These are phyloP conservation scores for Entamoeba invadens DNA, from an alignment of 208 protist genomes.

Conservation along the genomic window DNA sequence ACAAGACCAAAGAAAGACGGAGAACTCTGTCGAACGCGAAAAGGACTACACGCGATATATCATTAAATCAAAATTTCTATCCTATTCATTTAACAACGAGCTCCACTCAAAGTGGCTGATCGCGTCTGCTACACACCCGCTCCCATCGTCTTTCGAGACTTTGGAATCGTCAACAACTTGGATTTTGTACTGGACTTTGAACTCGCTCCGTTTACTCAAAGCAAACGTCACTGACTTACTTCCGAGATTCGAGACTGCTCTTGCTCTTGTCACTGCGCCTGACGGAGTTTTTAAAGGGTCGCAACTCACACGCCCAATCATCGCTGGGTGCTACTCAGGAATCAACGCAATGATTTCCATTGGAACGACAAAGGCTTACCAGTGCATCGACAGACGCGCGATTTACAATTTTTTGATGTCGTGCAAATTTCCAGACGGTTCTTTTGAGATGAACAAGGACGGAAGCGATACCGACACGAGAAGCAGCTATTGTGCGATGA, in stretches of 20 bases:
- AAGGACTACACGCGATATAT: background rate
- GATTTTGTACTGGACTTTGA: background rate
- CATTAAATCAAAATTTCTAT: background rate
- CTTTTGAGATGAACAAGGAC: conserved; percentile 57
- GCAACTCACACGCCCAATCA: background rate
- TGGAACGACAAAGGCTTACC: background rate
- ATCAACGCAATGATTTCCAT: background rate
- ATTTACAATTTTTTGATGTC: background rate
- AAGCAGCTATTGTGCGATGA: conserved; percentile 57
- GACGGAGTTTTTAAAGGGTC: background rate
- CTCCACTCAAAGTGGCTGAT: background rate
- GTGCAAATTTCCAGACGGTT: conserved; percentile 24
- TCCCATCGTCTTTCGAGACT: background rate
- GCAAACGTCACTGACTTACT: background rate
- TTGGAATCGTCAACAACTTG: background rate
- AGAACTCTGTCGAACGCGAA: background rate
- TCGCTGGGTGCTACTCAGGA: background rate
- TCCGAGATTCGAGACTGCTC: background rate
- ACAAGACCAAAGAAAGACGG: background rate
- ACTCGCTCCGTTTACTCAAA: background rate
- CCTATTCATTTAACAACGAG: background rate
- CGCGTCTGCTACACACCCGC: background rate
- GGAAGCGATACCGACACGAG: conserved; percentile 60
- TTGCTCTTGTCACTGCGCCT: too few species aligned
- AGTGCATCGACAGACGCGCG: background rate